Evolutionary conservation across 139 green algal genomes (phyloP).

Genomic region (Coelastrella sp.): DNA sequence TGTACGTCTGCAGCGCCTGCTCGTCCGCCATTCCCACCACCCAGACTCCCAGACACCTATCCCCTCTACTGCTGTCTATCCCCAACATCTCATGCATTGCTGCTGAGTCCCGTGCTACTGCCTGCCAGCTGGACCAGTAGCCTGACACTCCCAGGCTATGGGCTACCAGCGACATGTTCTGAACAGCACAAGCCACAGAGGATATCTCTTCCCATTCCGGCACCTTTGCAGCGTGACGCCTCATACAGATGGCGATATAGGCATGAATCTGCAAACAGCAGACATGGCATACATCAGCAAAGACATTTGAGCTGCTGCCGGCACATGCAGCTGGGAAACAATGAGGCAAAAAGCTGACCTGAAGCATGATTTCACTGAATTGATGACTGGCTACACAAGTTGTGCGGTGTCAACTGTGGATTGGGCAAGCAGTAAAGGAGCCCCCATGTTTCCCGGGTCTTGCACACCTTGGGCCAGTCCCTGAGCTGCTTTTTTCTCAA

Average conservation of each 20-base stretch:
- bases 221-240: constrained; percentile 47
- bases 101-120: constrained; percentile 22
- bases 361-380: no score
- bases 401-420: neutral
- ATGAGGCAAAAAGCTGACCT: no score
- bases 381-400: neutral
- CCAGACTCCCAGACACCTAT: constrained; percentile 56
- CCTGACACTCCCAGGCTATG: constrained; percentile 51
- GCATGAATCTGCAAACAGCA: constrained; percentile 46
- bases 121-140: constrained; percentile 75
- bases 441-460: no score
- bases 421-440: no score
- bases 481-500: constrained; percentile 54
- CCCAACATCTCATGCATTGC: constrained; percentile 63
- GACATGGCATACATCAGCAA: neutral
- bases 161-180: constrained; percentile 57
- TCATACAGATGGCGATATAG: constrained; percentile 68
- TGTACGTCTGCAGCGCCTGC: constrained; percentile 30
- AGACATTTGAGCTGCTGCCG: no score
- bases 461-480: constrained; percentile 50
- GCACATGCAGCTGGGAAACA: no score
- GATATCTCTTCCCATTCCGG: constrained; percentile 77
- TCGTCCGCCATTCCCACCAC: constrained; percentile 26
- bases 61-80: constrained; percentile 20
- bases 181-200: constrained; percentile 63